Conservation (phyloP, 2,329 filamentous ascomycete species). For the Gyromitra esculenta region DNA sequence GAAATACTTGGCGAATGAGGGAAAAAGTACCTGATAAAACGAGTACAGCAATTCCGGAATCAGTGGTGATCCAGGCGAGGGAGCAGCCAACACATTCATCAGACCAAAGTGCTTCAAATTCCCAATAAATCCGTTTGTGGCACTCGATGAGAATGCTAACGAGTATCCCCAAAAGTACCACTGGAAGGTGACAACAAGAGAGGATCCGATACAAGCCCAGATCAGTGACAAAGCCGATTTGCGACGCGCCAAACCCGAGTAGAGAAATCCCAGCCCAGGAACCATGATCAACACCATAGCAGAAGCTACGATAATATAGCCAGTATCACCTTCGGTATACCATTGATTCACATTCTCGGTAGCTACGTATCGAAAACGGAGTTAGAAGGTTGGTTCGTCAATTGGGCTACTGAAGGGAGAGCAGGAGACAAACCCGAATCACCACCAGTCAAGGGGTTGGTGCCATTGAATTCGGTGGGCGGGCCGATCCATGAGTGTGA, state of each 20-base stretch:
- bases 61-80: constrained; percentile 87
- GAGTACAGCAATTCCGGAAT: constrained; percentile 90
- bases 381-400: constrained; percentile 1
- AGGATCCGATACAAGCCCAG: constrained; percentile 95
- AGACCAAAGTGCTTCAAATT: constrained; percentile 89
- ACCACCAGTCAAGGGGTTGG: constrained; percentile 60
- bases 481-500: constrained; percentile 70
- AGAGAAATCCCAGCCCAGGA: constrained; percentile 94
- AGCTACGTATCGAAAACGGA: constrained; percentile 17
- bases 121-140: constrained; percentile 89
- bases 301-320: constrained; percentile 87
- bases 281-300: constrained; percentile 98
- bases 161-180: constrained; percentile 99
- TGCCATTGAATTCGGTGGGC: constrained; percentile 72
- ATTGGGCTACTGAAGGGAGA: background rate
- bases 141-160: constrained; percentile 83
- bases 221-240: constrained; percentile 98
- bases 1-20: too few relatives aligned
- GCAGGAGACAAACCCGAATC: constrained; percentile 59
- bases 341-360: constrained; percentile 54
- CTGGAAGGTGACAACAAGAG: constrained; percentile 91
- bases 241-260: constrained; percentile 94
- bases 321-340: constrained; percentile 80
- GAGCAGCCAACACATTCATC: constrained; percentile 80
- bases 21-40: constrained; percentile 79